Conservation (phyloP, 2,329 filamentous ascomycete species). For the Fusarium pininemorale region DNA sequence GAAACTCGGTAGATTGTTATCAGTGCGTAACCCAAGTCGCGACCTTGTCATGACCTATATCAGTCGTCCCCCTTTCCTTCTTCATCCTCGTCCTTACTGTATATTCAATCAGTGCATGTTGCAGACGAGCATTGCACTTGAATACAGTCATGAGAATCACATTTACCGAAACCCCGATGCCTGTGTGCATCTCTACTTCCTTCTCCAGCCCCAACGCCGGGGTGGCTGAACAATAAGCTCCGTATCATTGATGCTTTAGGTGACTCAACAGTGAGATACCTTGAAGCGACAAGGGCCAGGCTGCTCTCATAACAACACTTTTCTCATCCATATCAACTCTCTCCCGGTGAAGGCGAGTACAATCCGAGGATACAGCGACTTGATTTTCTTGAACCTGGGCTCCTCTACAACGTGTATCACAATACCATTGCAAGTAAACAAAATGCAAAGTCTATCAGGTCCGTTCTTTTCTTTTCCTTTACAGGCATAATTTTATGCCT, state of each 20-base stretch:
- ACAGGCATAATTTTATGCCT: neutral
- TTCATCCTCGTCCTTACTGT: slow-evolving; percentile 16
- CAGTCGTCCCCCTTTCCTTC: slow-evolving; percentile 25
- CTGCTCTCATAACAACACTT: slow-evolving; percentile 19
- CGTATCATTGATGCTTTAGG: slow-evolving; percentile 36
- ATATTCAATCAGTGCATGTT: slow-evolving; percentile 34
- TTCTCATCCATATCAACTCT: neutral
- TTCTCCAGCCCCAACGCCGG: slow-evolving; percentile 63
- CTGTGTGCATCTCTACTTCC: slow-evolving; percentile 29
- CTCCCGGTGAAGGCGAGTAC: neutral
- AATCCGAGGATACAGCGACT: neutral
- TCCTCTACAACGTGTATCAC: neutral
- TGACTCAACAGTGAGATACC: slow-evolving; percentile 27
- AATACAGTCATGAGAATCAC: slow-evolving; percentile 35
- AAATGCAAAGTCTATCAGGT: slow-evolving; percentile 35
- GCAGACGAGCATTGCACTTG: slow-evolving; percentile 24
- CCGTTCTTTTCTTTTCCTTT: neutral
- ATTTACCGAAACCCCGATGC: slow-evolving; percentile 20
- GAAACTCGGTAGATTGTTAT: slow-evolving; percentile 38
- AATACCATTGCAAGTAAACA: neutral
- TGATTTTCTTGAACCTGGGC: neutral
- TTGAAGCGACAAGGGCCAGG: slow-evolving; percentile 35
- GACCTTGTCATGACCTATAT: slow-evolving; percentile 17
- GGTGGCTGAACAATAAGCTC: slow-evolving; percentile 55
- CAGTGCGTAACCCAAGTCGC: slow-evolving; percentile 21